A percentile compares a stretch with the other conserved stretches of the same genome.
Evolutionary conservation across 2,329 filamentous ascomycete genomes (phyloP).

Genomic region (Xylaria sp.): DNA sequence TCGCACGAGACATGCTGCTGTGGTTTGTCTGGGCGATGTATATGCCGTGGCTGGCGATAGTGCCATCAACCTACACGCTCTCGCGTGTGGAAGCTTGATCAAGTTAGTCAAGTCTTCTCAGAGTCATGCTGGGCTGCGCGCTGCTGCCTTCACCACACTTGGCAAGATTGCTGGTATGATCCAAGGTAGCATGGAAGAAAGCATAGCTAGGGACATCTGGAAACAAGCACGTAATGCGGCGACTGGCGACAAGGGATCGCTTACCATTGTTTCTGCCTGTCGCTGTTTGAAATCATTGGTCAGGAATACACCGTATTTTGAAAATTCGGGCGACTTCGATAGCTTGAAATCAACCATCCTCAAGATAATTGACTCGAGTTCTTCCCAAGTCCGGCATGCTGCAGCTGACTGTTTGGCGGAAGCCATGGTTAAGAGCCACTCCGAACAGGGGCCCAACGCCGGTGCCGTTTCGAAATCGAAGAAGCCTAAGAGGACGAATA

Average conservation of each 20-base stretch:
- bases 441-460: conserved; percentile 62
- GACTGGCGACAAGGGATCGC: conserved; percentile 80
- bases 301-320: conserved; percentile 80
- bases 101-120: conserved; percentile 84
- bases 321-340: conserved; percentile 90
- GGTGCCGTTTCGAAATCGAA: conserved; percentile 67
- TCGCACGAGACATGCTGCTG: conserved; percentile 85
- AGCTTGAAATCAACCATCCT: conserved; percentile 83
- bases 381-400: conserved; percentile 80
- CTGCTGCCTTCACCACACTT: conserved; percentile 78
- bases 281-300: conserved; percentile 80
- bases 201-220: conserved; percentile 88
- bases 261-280: conserved; percentile 83
- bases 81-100: conserved; percentile 76
- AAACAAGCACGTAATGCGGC: conserved; percentile 86
- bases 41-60: conserved; percentile 95
- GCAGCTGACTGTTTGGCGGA: conserved; percentile 87
- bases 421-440: conserved; percentile 83
- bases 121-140: conserved; percentile 83
- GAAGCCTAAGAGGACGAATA: conserved; percentile 69
- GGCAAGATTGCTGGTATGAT: conserved; percentile 82
- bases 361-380: conserved; percentile 85
- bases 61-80: conserved; percentile 81
- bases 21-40: conserved; percentile 85
- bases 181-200: conserved; percentile 81